Percentiles rank a stretch among this genome's conserved stretches.
Evolutionary conservation across 2,329 filamentous ascomycete species (phyloP).

Genomic region (Pyrenochaeta sp.): DNA sequence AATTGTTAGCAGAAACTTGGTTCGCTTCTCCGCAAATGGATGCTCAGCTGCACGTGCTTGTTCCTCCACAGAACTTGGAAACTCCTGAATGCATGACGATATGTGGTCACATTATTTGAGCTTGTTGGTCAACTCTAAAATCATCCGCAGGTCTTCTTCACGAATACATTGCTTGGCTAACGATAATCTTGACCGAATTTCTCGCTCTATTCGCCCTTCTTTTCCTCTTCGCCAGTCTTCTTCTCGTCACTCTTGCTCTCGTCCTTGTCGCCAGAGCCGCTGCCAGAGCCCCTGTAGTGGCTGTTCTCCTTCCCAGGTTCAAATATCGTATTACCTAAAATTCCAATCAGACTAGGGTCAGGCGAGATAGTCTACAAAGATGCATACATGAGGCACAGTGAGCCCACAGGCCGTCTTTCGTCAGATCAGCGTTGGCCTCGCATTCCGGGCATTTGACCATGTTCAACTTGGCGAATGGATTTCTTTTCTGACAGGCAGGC

Average conservation of each 20-base stretch:
- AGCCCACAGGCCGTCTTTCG: slow-evolving; percentile 37
- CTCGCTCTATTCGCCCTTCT: slow-evolving; percentile 5
- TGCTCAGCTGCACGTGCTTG: no score
- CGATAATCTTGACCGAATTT: background rate
- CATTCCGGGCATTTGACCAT: slow-evolving; percentile 41
- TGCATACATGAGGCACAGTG: slow-evolving; percentile 40
- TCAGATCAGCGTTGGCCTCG: slow-evolving; percentile 35
- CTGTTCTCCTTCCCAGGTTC: slow-evolving; percentile 38
- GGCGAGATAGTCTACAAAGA: background rate
- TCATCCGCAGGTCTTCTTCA: no score
- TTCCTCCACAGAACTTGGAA: no score
- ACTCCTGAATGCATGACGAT: no score
- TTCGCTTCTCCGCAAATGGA: no score
- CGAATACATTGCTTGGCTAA: no score
- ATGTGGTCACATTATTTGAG: no score
- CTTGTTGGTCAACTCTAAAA: no score
- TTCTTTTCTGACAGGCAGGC: background rate
- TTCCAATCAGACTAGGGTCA: background rate
- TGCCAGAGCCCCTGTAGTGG: slow-evolving; percentile 31
- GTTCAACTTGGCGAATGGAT: background rate
- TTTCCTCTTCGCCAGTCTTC: slow-evolving; percentile 18
- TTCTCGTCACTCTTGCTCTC: slow-evolving; percentile 34
- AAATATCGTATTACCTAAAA: slow-evolving; percentile 35
- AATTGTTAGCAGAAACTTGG: no score
- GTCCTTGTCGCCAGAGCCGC: slow-evolving; percentile 35